Conservation (phyloP, 106 monocot species). For the Dendrobium chrysotoxum region DNA sequence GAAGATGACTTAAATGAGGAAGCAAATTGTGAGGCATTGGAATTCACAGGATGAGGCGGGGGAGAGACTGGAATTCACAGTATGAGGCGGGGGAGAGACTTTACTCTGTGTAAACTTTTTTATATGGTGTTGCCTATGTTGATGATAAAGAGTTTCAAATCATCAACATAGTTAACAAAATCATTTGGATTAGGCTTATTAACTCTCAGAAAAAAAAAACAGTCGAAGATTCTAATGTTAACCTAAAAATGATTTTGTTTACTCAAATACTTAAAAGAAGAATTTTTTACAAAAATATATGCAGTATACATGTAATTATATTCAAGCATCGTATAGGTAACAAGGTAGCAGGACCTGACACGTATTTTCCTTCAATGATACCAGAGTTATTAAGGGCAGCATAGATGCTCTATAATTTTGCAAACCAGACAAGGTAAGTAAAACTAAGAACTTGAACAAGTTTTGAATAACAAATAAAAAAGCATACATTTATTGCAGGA, state of each 20-base stretch:
- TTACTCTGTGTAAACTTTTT: too few relatives aligned
- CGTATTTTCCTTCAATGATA: background rate
- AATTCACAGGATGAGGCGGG: too few relatives aligned
- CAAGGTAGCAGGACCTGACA: background rate
- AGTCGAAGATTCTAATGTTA: background rate
- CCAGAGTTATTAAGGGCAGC: background rate
- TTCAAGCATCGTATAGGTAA: background rate
- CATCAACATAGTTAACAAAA: background rate
- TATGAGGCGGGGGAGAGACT: too few relatives aligned
- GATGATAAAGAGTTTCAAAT: too few relatives aligned
- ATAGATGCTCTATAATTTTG: background rate
- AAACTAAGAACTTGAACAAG: background rate
- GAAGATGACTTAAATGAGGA: too few relatives aligned
- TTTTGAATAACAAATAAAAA: background rate
- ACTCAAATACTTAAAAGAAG: background rate
- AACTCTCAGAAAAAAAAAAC: background rate
- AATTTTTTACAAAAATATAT: background rate
- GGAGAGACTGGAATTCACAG: too few relatives aligned
- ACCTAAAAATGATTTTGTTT: background rate
- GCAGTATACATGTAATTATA: background rate
- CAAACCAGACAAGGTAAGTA: background rate
- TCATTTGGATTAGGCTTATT: background rate
- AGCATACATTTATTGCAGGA: conserved; percentile 88
- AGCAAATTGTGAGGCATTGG: too few relatives aligned
- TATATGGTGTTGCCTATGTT: too few relatives aligned